Base-by-base conservation (phyloP, 2,329 filamentous ascomycete genomes). In the Pseudogymnoascus sp. region DNA sequence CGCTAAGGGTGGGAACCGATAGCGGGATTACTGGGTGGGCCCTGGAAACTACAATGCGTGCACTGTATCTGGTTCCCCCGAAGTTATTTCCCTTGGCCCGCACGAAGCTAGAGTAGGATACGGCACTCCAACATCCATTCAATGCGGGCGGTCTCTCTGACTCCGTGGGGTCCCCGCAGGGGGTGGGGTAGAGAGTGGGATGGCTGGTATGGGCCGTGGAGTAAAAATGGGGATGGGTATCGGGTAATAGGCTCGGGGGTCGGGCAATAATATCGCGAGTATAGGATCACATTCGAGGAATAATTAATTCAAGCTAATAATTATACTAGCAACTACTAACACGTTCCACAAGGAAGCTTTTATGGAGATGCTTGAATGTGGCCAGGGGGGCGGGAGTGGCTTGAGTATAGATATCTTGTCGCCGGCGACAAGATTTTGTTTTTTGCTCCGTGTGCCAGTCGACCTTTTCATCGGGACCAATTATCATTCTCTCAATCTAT, bases 251-350 rank as follows among this genome's bases (percentile, higher is more conserved):
- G 46, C 26, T 56, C 46, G 46, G 26, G 1, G 46, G 26, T 56
- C 46, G 26, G 46, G 26, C 26, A 56, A 56, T 26, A 56, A 19
- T 33, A 19, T 56, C 46, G 46, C 46, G 46, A 56, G 46, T 56
- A 56, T 19, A 56, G 26, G 26, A 56, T 56, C 9, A 19, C 26
- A 56, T 56, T 56, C 46, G 46, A 56, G 26, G 46, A 56, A 56
- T 56, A 56, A 56, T 56, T 56, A 56, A 31, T 53, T 4, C 11
- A 56, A n/a, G 46, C 46, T 56, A 56, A 56, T 56, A 13, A 56
- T 33, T 11, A 33, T 56, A 10, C 46, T 56, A 31, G 46, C 26
- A 56, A 56, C 26, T 19, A 33, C 46, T 33, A 33, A 56, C 26
- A 33, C 10, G 46, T 56, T 56, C 26, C n/a, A 33, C 15, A 33